These are phyloP conservation scores for Podospora appendiculata DNA, from an alignment of 495 filamentous ascomycete species.

Conservation along the genomic window DNA sequence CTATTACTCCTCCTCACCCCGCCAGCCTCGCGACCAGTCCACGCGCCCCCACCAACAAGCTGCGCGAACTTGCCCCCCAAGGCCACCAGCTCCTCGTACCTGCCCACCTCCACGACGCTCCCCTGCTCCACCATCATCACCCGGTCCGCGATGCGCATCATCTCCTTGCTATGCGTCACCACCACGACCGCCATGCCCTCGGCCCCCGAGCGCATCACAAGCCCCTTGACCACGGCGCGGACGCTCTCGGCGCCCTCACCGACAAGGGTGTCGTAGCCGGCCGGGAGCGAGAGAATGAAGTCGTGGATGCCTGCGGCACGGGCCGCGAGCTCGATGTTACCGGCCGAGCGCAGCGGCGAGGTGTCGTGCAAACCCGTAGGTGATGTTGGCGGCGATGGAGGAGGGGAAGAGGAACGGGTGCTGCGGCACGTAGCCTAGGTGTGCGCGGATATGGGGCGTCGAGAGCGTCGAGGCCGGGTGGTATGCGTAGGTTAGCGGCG, in stretches of 20 bases:
- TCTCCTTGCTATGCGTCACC: conserved; percentile 71
- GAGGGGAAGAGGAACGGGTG: conserved; percentile 67
- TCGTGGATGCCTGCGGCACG: conserved; percentile 66
- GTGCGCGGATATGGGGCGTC: conserved; percentile 54
- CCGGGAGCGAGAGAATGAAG: conserved; percentile 65
- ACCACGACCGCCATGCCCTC: conserved; percentile 50
- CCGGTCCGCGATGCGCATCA: conserved; percentile 72
- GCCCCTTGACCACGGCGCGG: conserved; percentile 48
- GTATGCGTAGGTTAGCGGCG: conserved; percentile 48
- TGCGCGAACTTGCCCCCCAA: conserved; percentile 1
- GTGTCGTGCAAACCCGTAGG: conserved; percentile 58
- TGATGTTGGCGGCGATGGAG: conserved; percentile 69
- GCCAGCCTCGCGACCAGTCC: background rate
- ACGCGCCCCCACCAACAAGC: conserved; percentile 3
- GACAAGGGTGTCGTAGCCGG: conserved; percentile 67
- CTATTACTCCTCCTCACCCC: background rate
- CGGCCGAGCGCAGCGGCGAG: conserved; percentile 24
- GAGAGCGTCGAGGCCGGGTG: conserved; percentile 50
- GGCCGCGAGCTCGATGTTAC: conserved; percentile 52
- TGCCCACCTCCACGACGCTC: conserved; percentile 47
- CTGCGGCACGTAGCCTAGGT: conserved; percentile 73
- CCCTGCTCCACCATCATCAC: conserved; percentile 66
- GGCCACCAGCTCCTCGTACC: background rate
- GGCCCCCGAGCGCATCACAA: conserved; percentile 29
- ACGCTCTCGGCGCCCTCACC: conserved; percentile 72